Evolutionary conservation across 805 yeast genomes (phyloP).

Genomic region (Spencermartinsiella europaea): DNA sequence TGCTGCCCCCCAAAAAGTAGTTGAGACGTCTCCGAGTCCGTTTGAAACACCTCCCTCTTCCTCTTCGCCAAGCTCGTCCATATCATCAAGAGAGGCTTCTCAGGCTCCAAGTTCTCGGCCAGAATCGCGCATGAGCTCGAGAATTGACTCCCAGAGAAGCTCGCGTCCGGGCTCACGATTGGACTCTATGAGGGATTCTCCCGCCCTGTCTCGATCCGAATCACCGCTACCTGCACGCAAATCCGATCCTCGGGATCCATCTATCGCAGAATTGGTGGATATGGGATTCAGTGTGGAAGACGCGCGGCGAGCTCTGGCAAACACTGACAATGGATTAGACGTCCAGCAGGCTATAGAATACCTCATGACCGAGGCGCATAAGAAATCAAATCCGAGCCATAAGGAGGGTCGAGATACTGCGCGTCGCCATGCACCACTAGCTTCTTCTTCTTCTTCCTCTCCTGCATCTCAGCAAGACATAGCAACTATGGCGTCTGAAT

Average conservation of each 20-base stretch:
- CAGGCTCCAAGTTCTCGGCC: neutral
- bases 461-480: slow-evolving; percentile 31
- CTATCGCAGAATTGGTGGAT: slow-evolving; percentile 65
- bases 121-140: neutral
- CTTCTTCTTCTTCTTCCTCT: slow-evolving; percentile 12
- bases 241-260: slow-evolving; percentile 23
- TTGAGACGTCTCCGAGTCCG: neutral
- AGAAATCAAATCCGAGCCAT: slow-evolving; percentile 29
- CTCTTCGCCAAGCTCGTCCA: neutral
- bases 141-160: neutral
- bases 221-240: neutral
- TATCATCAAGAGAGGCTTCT: neutral
- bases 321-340: slow-evolving; percentile 48
- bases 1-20: neutral
- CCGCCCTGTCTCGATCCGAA: neutral
- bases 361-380: slow-evolving; percentile 58
- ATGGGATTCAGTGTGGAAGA: slow-evolving; percentile 70
- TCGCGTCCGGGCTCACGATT: slow-evolving; percentile 5
- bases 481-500: slow-evolving; percentile 42
- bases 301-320: slow-evolving; percentile 54
- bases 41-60: neutral
- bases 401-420: slow-evolving; percentile 1
- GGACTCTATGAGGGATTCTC: neutral
- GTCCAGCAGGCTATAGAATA: slow-evolving; percentile 61
- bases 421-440: slow-evolving; percentile 5